Percentiles rank a stretch among this genome's conserved stretches.
phyloP scores from a whole-genome alignment of 1,284 basidiomycete genomes.

The Amylostereum areolatum region DNA sequence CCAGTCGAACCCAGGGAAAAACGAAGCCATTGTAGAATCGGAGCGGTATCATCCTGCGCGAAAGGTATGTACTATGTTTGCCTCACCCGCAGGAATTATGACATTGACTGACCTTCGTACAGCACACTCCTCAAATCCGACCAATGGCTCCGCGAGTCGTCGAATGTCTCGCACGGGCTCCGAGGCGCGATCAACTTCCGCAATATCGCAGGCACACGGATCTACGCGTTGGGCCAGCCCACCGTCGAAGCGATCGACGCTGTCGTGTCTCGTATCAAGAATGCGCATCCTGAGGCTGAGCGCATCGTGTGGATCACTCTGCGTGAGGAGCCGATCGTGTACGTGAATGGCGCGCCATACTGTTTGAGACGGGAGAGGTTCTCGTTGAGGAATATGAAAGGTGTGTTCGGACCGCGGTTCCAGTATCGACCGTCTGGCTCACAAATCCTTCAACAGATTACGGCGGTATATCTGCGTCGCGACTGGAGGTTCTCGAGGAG shows the following conservation, averaged over 20 bases:
- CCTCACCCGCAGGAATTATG: background rate
- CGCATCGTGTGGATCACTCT: slow-evolving; percentile 90
- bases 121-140: slow-evolving; percentile 89
- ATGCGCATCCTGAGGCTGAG: slow-evolving; percentile 52
- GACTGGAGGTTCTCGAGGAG: slow-evolving; percentile 88
- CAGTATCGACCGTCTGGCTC: background rate
- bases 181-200: slow-evolving; percentile 96
- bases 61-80: slow-evolving; percentile 48
- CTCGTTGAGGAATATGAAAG: slow-evolving; percentile 84
- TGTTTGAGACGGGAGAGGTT: slow-evolving; percentile 76
- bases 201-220: slow-evolving; percentile 75
- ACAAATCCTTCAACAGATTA: slow-evolving; percentile 51
- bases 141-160: slow-evolving; percentile 77
- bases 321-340: slow-evolving; percentile 91
- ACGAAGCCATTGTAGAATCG: slow-evolving; percentile 53
- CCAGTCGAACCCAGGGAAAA: background rate
- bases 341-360: slow-evolving; percentile 85
- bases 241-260: slow-evolving; percentile 86
- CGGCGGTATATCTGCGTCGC: slow-evolving; percentile 84
- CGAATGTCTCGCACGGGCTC: slow-evolving; percentile 59
- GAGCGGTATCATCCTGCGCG: slow-evolving; percentile 88
- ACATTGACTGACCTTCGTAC: background rate
- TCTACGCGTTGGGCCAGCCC: slow-evolving; percentile 92
- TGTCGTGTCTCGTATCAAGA: slow-evolving; percentile 70
- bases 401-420: slow-evolving; percentile 24